Evolutionary conservation across 441 rosid genomes (phyloP).

Genomic region (Omphalea diandra): DNA sequence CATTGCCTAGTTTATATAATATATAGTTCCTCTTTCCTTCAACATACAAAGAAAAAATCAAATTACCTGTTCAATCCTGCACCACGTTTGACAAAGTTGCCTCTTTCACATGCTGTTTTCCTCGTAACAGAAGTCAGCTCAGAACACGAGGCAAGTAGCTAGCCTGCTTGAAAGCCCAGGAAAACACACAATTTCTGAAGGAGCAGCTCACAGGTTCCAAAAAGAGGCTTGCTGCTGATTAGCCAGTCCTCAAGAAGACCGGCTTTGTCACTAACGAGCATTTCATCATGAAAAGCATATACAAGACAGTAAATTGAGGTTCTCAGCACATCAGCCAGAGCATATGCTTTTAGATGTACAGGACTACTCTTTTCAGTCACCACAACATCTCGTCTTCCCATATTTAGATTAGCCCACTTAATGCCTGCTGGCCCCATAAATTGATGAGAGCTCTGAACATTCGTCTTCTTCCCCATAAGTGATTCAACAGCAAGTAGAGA

Average conservation of each 20-base stretch:
- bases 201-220: constrained; percentile 62
- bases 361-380: constrained; percentile 50
- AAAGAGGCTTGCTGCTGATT: constrained; percentile 44
- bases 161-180: constrained; percentile 69
- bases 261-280: constrained; percentile 57
- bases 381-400: constrained; percentile 54
- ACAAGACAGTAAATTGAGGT: constrained; percentile 68
- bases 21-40: too few species aligned
- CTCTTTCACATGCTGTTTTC: neutral
- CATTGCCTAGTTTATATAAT: too few species aligned
- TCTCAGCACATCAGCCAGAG: constrained; percentile 69
- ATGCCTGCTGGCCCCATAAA: constrained; percentile 66
- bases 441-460: constrained; percentile 57
- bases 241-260: constrained; percentile 85
- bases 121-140: neutral
- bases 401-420: constrained; percentile 60
- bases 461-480: constrained; percentile 78
- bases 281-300: constrained; percentile 69
- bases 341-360: constrained; percentile 57
- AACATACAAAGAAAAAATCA: constrained; percentile 16
- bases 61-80: constrained; percentile 2
- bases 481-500: constrained; percentile 82
- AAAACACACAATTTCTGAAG: constrained; percentile 66
- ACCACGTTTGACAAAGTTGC: neutral
- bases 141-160: constrained; percentile 7